These are phyloP conservation scores for Fomitopsis betulina DNA, from an alignment of 1,284 basidiomycete genomes.

Conservation along the genomic window DNA sequence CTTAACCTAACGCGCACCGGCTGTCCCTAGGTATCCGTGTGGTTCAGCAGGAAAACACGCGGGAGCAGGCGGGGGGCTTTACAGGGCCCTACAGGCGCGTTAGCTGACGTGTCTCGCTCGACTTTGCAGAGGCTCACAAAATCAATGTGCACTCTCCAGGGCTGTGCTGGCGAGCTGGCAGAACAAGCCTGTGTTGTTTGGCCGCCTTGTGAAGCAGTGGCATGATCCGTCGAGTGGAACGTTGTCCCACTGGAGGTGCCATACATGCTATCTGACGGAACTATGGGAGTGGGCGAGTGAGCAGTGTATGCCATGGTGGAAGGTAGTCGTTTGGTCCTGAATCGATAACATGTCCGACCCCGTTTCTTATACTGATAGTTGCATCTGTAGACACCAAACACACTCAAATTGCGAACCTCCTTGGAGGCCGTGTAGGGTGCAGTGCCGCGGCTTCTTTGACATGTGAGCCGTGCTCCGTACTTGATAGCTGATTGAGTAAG, in stretches of 20 bases:
- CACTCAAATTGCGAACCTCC: neutral
- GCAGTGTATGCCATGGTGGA: neutral
- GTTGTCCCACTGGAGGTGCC: neutral
- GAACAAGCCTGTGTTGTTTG: neutral
- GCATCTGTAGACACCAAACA: neutral
- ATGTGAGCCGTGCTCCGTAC: neutral
- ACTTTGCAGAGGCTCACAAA: neutral
- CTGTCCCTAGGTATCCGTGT: neutral
- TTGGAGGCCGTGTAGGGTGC: neutral
- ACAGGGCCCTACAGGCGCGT: neutral
- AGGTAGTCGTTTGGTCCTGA: neutral
- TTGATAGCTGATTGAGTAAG: neutral
- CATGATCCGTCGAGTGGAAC: neutral
- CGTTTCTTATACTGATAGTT: neutral
- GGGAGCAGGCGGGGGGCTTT: neutral
- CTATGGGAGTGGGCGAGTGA: neutral
- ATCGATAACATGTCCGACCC: neutral
- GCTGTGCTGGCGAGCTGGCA: neutral
- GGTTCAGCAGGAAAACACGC: neutral
- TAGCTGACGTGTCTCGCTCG: neutral
- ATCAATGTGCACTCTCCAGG: neutral
- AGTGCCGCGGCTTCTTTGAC: neutral
- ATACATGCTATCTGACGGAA: neutral
- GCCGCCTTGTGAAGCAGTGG: neutral
- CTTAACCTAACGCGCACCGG: neutral